Evolutionary conservation across 345 rosid species (phyloP).

Genomic region (Psidium friedrichsthalianum): DNA sequence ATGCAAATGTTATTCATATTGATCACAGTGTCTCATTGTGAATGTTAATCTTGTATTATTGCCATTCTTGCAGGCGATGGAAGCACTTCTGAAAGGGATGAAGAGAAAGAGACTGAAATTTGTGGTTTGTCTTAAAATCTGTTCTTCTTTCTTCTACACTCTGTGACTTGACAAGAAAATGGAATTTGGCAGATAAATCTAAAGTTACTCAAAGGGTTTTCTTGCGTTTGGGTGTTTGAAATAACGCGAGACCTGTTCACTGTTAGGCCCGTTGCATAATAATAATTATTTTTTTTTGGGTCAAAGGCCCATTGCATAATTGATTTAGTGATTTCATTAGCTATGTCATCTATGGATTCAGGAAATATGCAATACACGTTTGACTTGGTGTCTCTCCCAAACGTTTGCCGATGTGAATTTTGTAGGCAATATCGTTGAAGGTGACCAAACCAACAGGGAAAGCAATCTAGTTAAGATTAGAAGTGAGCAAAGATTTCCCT

Average conservation of each 20-base stretch:
- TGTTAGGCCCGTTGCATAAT: neutral
- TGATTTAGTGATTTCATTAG: neutral
- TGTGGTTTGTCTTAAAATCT: conserved; percentile 22
- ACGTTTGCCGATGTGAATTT: neutral
- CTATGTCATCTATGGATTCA: neutral
- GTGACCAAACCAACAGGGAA: neutral
- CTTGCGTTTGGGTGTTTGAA: neutral
- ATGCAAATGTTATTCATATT: neutral
- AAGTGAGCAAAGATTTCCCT: conserved; percentile 44
- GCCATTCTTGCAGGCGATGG: conserved; percentile 28
- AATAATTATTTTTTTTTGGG: too few relatives aligned
- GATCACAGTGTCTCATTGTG: neutral
- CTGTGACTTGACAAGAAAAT: neutral
- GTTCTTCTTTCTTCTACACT: neutral
- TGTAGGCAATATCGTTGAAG: conserved; percentile 18
- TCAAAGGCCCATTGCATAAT: neutral
- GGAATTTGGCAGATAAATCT: neutral
- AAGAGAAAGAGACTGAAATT: conserved; percentile 11
- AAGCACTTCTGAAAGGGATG: conserved; percentile 24
- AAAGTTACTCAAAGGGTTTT: neutral
- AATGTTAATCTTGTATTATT: neutral
- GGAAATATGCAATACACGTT: neutral
- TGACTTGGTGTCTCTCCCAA: neutral
- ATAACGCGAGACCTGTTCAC: neutral
- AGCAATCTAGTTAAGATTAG: conserved; percentile 16